Percentiles rank a stretch among this genome's conserved stretches.
Conservation (phyloP, 2,329 filamentous ascomycete genomes). For the Seiridium unicorne region DNA sequence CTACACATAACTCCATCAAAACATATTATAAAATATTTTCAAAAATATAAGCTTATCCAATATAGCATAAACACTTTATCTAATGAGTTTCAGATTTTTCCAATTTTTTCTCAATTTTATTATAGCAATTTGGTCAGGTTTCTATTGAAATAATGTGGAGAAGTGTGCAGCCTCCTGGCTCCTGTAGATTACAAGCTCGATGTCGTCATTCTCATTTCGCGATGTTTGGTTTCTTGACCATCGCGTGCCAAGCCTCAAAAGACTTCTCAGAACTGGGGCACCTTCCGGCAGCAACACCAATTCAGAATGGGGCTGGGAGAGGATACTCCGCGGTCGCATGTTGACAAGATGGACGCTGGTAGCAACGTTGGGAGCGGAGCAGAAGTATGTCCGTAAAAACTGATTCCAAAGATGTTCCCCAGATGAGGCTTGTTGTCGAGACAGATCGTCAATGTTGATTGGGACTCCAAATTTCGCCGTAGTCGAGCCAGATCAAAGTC, state of each 20-base stretch:
- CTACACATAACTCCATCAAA: too few species aligned
- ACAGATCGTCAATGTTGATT: neutral
- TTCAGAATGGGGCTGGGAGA: neutral
- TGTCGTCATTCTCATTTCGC: neutral
- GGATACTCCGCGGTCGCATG: neutral
- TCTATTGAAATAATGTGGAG: too few species aligned
- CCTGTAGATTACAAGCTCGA: neutral
- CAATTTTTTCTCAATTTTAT: too few species aligned
- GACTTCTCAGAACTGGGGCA: neutral
- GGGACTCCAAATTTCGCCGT: neutral
- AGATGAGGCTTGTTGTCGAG: neutral
- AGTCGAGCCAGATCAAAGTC: neutral
- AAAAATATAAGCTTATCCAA: too few species aligned
- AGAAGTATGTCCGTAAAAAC: neutral
- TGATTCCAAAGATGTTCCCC: neutral
- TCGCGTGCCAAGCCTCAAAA: neutral
- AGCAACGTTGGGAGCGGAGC: neutral
- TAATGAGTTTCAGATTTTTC: too few species aligned
- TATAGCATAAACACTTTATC: too few species aligned
- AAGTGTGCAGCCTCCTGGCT: too few species aligned
- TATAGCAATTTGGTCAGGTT: too few species aligned
- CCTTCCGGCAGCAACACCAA: neutral
- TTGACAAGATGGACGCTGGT: neutral
- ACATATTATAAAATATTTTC: too few species aligned
- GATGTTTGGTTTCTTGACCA: neutral